Conservation (phyloP, 345 rosid genomes). For the Euphorbia lathyris region DNA sequence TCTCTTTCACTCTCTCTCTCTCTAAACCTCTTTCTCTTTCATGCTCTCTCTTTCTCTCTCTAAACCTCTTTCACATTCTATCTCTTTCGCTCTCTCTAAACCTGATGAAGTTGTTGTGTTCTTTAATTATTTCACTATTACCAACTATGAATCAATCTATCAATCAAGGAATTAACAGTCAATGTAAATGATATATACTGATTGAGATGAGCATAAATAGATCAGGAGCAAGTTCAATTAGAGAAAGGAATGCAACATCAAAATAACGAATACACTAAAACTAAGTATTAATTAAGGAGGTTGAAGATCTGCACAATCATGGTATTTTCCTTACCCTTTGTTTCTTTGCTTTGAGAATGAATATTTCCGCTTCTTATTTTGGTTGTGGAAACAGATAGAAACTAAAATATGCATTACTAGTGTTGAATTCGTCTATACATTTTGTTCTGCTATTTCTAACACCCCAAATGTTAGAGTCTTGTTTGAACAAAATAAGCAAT, state of each 20-base stretch:
- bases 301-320: constrained; percentile 55
- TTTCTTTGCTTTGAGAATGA: not conserved
- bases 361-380: not conserved
- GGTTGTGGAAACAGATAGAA: not conserved
- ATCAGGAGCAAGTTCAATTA: not conserved
- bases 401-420: too few relatives aligned
- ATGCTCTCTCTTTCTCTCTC: too few relatives aligned
- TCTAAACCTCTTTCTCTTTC: too few relatives aligned
- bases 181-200: not conserved
- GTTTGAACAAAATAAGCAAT: not conserved
- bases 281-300: constrained; percentile 50
- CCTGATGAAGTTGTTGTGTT: too few relatives aligned
- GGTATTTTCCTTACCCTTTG: constrained; percentile 35
- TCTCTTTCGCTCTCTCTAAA: too few relatives aligned
- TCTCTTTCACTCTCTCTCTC: too few relatives aligned
- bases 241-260: not conserved
- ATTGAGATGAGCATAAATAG: not conserved
- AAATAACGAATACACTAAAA: not conserved
- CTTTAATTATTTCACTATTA: too few relatives aligned
- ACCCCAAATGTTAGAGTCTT: not conserved
- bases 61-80: too few relatives aligned
- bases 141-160: too few relatives aligned
- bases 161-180: too few relatives aligned
- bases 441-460: not conserved
- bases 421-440: not conserved